A percentile compares a stretch with the other conserved stretches of the same genome.
These are phyloP conservation scores for Pseudocercospora eumusae DNA, from an alignment of 2,329 filamentous ascomycete species.

Conservation along the genomic window DNA sequence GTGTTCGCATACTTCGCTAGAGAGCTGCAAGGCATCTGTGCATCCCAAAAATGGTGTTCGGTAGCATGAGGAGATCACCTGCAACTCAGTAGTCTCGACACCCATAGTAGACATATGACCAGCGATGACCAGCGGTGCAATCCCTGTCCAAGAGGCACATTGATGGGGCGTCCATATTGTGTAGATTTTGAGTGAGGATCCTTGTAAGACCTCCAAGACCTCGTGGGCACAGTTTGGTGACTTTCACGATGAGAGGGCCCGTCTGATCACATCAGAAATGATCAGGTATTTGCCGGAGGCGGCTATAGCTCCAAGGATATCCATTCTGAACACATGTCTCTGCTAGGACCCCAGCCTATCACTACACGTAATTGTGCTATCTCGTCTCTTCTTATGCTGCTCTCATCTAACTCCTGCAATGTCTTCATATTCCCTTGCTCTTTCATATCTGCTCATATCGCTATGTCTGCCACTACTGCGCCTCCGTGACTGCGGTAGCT, in stretches of 20 bases:
- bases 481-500: neutral
- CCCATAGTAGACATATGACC: neutral
- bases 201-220: neutral
- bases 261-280: neutral
- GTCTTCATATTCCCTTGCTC: conserved; percentile 16
- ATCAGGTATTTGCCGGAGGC: neutral
- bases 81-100: neutral
- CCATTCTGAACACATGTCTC: neutral
- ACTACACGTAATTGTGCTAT: neutral
- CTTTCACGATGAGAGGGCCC: no score
- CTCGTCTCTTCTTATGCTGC: neutral
- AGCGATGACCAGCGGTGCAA: neutral
- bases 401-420: neutral
- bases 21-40: neutral
- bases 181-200: neutral
- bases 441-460: conserved; percentile 18
- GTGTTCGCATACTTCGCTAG: neutral
- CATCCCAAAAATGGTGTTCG: neutral
- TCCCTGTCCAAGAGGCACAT: no score
- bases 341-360: neutral
- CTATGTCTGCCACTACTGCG: conserved; percentile 15
- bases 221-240: neutral
- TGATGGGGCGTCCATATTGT: no score
- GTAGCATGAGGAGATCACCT: neutral
- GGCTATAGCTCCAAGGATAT: neutral